Evolutionary conservation across 441 rosid genomes (phyloP).

Genomic region (Gossypium schwendimanii): DNA sequence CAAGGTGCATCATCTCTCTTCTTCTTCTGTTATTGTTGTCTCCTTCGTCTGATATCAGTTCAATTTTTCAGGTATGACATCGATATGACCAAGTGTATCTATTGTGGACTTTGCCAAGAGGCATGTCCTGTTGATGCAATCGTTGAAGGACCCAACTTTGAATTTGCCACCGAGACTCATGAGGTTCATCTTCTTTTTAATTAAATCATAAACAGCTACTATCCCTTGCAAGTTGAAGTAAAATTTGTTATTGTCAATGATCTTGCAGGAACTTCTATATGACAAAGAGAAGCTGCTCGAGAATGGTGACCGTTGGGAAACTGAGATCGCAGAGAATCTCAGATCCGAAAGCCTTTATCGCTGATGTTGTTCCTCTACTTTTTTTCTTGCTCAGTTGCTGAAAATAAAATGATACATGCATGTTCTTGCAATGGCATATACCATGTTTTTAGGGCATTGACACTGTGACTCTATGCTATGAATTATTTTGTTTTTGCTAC

Average conservation of each 20-base stretch:
- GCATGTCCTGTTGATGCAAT: conserved; percentile 99
- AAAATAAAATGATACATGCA: conserved; percentile 19
- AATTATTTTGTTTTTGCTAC: too few relatives aligned
- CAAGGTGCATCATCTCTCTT: conserved; percentile 39
- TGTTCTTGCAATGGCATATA: too few relatives aligned
- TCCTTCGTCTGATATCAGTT: background rate
- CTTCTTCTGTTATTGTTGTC: background rate
- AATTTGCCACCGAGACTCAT: conserved; percentile 94
- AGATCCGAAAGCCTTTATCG: conserved; percentile 92
- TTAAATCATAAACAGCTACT: background rate
- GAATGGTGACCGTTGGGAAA: conserved; percentile 98
- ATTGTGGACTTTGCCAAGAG: conserved; percentile 99
- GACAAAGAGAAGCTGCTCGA: conserved; percentile 97
- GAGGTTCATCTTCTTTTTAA: conserved; percentile 39
- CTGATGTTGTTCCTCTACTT: conserved; percentile 25
- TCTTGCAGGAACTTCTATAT: conserved; percentile 73
- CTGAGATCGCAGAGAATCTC: conserved; percentile 96
- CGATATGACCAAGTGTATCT: conserved; percentile 97
- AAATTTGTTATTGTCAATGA: background rate
- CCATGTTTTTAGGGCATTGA: too few relatives aligned
- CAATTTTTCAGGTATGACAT: conserved; percentile 69
- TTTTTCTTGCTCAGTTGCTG: background rate
- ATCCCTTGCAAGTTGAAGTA: background rate
- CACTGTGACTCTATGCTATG: too few relatives aligned
- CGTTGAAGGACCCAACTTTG: conserved; percentile 97